Percentiles rank a stretch among this genome's conserved stretches.
Conservation (phyloP, 208 protist species). For the Trypanosoma platydactyli region DNA sequence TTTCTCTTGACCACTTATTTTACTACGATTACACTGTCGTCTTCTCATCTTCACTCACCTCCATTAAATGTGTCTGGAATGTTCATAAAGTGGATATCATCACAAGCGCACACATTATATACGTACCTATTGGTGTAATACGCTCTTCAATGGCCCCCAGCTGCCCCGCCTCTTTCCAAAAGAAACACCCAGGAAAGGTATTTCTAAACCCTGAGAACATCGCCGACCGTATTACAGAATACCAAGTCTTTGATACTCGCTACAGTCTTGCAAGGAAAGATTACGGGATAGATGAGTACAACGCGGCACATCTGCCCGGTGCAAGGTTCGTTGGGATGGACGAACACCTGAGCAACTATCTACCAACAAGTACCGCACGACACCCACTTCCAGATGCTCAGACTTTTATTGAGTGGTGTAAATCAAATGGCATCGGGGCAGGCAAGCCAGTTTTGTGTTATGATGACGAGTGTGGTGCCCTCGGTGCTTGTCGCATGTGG, state of each 20-base stretch:
- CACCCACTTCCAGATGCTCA: conserved; percentile 58
- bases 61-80: too few relatives aligned
- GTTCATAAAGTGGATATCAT: too few relatives aligned
- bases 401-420: conserved; percentile 69
- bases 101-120: background rate
- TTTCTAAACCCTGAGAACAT: conserved; percentile 58
- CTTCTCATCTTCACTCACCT: too few relatives aligned
- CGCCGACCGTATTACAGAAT: conserved; percentile 35
- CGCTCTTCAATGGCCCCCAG: background rate
- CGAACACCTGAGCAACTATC: conserved; percentile 38
- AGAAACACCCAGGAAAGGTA: conserved; percentile 40
- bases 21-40: too few relatives aligned
- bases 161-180: background rate
- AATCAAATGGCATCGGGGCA: conserved; percentile 37
- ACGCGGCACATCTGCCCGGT: conserved; percentile 45
- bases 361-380: conserved; percentile 31
- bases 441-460: conserved; percentile 75
- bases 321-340: conserved; percentile 62
- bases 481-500: conserved; percentile 80
- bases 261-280: conserved; percentile 54
- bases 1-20: background rate
- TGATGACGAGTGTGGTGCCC: conserved; percentile 75
- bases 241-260: conserved; percentile 75
- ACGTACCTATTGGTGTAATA: background rate
- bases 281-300: conserved; percentile 45